Percentiles rank a stretch among this genome's conserved stretches.
Evolutionary conservation across 768 basidiomycete species (phyloP).

Genomic region (Lyophyllum semitale): DNA sequence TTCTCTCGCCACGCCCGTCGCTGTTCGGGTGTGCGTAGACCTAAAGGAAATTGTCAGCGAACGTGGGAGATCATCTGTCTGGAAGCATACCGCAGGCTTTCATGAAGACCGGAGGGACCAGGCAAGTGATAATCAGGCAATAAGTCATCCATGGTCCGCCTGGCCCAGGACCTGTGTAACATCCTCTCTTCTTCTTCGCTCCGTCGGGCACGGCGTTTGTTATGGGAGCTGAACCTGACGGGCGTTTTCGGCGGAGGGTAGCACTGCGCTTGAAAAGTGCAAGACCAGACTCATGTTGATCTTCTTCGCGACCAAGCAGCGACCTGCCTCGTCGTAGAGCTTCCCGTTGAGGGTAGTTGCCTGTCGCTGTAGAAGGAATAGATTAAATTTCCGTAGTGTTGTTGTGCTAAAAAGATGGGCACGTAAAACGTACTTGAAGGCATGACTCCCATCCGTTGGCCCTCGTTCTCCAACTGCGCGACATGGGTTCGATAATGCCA

Average conservation of each 20-base stretch:
- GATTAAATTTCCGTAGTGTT: neutral
- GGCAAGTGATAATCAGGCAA: slow-evolving; percentile 81
- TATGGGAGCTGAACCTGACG: slow-evolving; percentile 41
- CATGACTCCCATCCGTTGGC: slow-evolving; percentile 67
- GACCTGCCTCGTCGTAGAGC: slow-evolving; percentile 84
- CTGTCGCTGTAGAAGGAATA: slow-evolving; percentile 55
- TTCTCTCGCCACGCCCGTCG: slow-evolving; percentile 99
- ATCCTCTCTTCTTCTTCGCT: slow-evolving; percentile 46
- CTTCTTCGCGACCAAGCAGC: slow-evolving; percentile 87
- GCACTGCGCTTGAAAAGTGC: slow-evolving; percentile 88
- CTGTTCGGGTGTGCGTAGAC: slow-evolving; percentile 87
- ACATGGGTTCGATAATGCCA: slow-evolving; percentile 94
- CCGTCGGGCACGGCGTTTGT: slow-evolving; percentile 34
- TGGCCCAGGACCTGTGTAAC: slow-evolving; percentile 84
- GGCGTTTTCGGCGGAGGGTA: slow-evolving; percentile 72
- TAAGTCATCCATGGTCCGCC: slow-evolving; percentile 96
- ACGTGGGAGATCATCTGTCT: neutral
- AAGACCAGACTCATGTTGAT: slow-evolving; percentile 88
- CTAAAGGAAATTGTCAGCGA: slow-evolving; percentile 37
- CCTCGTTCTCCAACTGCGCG: slow-evolving; percentile 72
- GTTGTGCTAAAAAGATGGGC: slow-evolving; percentile 14
- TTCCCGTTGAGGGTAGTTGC: slow-evolving; percentile 67
- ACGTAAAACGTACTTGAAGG: slow-evolving; percentile 73
- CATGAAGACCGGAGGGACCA: slow-evolving; percentile 79
- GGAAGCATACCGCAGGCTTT: slow-evolving; percentile 69